Percentiles rank a stretch among this genome's conserved stretches.
phyloP scores from a whole-genome alignment of 768 basidiomycete species.

The Tylopilus cervinicoccineus region DNA sequence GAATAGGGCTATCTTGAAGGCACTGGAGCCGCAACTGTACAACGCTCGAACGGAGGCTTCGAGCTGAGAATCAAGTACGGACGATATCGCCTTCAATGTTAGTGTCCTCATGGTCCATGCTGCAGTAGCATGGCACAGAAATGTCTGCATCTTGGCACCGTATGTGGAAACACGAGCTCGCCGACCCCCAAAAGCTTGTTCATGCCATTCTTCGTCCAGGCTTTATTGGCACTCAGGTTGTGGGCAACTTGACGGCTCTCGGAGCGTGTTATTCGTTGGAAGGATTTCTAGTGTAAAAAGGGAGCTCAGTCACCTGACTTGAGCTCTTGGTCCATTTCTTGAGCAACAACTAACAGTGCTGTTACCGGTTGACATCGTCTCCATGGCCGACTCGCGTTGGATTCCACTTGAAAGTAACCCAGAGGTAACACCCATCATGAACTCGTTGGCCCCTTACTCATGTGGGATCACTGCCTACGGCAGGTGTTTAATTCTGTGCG shows the following conservation, averaged over 20 bases:
- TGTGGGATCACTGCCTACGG: neutral
- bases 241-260: too few relatives aligned
- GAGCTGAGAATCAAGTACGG: neutral
- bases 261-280: neutral
- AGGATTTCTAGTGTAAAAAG: too few relatives aligned
- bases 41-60: neutral
- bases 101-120: neutral
- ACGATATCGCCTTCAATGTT: neutral
- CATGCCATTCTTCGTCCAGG: neutral
- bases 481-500: slow-evolving; percentile 33
- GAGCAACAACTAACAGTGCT: neutral
- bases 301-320: neutral
- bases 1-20: neutral
- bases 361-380: neutral
- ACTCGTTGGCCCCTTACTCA: slow-evolving; percentile 5
- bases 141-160: too few relatives aligned
- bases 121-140: neutral
- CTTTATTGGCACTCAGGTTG: too few relatives aligned
- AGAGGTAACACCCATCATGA: slow-evolving; percentile 31
- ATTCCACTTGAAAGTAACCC: slow-evolving; percentile 81
- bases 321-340: neutral
- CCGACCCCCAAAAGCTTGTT: too few relatives aligned
- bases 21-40: neutral
- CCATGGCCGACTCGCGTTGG: slow-evolving; percentile 45
- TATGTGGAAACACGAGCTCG: too few relatives aligned